Evolutionary conservation across 176 grass and related monocot species (phyloP), one percentile per base, ranked within the genome.

Genomic region (Aechmea fasciata): DNA sequence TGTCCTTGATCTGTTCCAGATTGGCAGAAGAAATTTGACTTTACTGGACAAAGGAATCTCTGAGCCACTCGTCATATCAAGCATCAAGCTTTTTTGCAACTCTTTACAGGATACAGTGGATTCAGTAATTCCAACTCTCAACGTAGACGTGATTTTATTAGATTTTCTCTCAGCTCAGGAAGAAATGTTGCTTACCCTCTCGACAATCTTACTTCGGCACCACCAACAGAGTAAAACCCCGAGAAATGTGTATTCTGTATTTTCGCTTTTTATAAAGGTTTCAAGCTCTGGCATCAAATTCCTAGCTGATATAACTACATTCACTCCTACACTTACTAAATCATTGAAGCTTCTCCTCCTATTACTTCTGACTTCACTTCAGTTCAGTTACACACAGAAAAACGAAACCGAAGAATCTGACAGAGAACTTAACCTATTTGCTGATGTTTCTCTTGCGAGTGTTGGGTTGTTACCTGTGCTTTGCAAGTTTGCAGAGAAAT

Each of bases 401-500:
- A 66, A 64, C 69, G 49, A 63, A 47, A 71, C 84, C 80, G 77
- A 83, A 71, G 55, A 67, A 75, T 69, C 65, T 67, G 75, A 77
- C 26, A 10, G 54, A 14, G 75, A 77, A 54, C 49, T 76, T 72
- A 81, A 89, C 77, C 26, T 77, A 14, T 80, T 83, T 83, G 80
- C 73, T 55, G 88, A 97, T 70, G 70, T 66, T 66, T 66, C 81
- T 51, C 65, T 84, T 65, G 50, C 78, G 68, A 80, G 88, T 80
- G 63, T 63, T 59, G 75, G 69, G n/a, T 79, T 97, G 63, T 80
- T 97, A 74, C 83, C 89, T 83, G 69, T 89, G 70, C 73, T 97
- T 25, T 92, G 93, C 76, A 97, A 92, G 76, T 85, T 79, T 77
- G 77, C 81, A 18, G 81, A 92, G 26, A 87, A 85, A 75, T 63